Evolutionary conservation across 192 early-diverging fungal genomes (phyloP).

Genomic region (Backusella tuberculispora): DNA sequence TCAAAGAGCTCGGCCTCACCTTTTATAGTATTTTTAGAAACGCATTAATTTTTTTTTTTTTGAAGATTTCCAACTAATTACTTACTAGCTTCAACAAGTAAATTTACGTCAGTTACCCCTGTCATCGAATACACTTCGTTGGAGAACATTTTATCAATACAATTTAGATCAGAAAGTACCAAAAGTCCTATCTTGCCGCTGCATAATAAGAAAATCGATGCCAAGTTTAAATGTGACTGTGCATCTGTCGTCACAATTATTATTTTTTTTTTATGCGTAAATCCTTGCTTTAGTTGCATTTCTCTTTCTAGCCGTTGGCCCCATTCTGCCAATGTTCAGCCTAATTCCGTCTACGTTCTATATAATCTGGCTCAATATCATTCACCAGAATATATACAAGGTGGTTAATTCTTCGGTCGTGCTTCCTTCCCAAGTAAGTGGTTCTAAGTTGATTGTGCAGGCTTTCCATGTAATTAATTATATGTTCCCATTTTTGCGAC

Average conservation of each 20-base stretch:
- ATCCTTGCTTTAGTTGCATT: too few relatives aligned
- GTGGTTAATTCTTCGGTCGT: not conserved
- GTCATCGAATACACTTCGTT: constrained; percentile 19
- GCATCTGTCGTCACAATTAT: constrained; percentile 6
- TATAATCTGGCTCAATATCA: constrained; percentile 18
- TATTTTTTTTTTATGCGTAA: constrained; percentile 1
- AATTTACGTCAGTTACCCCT: constrained; percentile 10
- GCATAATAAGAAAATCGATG: constrained; percentile 20
- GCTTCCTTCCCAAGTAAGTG: constrained; percentile 15
- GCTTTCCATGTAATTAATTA: constrained; percentile 10
- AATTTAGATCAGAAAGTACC: constrained; percentile 17
- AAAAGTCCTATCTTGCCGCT: not conserved
- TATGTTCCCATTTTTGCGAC: constrained; percentile 13
- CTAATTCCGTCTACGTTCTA: constrained; percentile 17
- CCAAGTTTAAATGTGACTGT: constrained; percentile 5
- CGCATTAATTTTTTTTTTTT: constrained; percentile 12
- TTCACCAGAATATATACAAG: constrained; percentile 15
- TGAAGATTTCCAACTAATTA: constrained; percentile 15
- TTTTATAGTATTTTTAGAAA: constrained; percentile 15
- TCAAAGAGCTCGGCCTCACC: constrained; percentile 11
- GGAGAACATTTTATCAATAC: constrained; percentile 16
- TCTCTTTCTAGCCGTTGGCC: constrained; percentile 1
- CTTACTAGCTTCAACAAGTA: constrained; percentile 14
- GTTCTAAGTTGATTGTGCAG: constrained; percentile 13
- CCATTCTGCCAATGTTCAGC: constrained; percentile 9